Conservation (phyloP, 1,284 basidiomycete species). For the Waitea zeae region DNA sequence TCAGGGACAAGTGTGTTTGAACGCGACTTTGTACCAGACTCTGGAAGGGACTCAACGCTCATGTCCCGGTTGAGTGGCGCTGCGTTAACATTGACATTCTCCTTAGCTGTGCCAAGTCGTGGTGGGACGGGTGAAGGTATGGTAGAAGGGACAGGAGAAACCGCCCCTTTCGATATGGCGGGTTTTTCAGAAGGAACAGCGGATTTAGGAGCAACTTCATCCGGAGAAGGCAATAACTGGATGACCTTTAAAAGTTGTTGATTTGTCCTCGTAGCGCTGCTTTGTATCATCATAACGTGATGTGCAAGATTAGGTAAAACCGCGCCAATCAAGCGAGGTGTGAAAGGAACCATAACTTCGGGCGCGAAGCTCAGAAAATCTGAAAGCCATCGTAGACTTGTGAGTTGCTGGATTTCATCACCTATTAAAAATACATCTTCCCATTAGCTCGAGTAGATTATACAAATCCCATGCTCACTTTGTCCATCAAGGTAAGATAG, state of each 20-base stretch:
- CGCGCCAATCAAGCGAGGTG: slow-evolving; percentile 81
- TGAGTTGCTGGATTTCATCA: slow-evolving; percentile 80
- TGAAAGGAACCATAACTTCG: slow-evolving; percentile 89
- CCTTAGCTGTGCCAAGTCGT: no score
- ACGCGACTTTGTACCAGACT: no score
- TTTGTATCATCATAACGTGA: slow-evolving; percentile 78
- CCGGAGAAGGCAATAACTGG: slow-evolving; percentile 65
- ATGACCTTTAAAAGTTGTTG: slow-evolving; percentile 75
- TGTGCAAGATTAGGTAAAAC: slow-evolving; percentile 92
- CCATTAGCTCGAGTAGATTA: no score
- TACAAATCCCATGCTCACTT: slow-evolving; percentile 39
- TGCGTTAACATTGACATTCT: no score
- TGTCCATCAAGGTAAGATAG: slow-evolving; percentile 79
- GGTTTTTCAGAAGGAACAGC: slow-evolving; percentile 17
- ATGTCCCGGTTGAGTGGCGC: no score
- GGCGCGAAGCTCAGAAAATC: slow-evolving; percentile 82
- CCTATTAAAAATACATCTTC: no score
- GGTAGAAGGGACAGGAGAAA: slow-evolving; percentile 17
- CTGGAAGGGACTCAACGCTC: no score
- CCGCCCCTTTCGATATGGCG: slow-evolving; percentile 12
- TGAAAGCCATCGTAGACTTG: slow-evolving; percentile 81
- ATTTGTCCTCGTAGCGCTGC: slow-evolving; percentile 78
- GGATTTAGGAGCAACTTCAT: no score
- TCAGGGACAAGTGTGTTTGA: no score
- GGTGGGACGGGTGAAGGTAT: no score